Evolutionary conservation across 2,329 filamentous ascomycete species (phyloP), one percentile per base, ranked within the genome.

Genomic region (Cladosporium cucumerinum): DNA sequence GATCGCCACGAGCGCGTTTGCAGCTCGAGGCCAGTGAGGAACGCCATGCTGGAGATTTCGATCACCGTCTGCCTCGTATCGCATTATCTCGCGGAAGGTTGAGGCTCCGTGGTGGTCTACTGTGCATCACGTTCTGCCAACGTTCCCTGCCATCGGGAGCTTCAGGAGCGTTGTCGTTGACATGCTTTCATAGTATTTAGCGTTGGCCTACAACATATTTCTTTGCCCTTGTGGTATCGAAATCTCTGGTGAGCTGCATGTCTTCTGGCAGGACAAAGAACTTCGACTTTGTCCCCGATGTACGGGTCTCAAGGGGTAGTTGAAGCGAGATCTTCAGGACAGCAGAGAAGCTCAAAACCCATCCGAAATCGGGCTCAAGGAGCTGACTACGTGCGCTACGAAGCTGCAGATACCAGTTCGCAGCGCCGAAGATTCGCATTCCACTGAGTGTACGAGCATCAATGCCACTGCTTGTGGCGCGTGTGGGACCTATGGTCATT

Each of bases 41-140:
- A 79, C 2, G 75, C 76, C 74, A 80, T 79, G 57, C 74, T 76
- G 1, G 74, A 72, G 28, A 79, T 67, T 67, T 80, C 78, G 46
- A 80, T 69, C 10, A 77, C 65, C 0, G 77, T 77, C 28, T 74
- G 16, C 6, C 36, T n/a, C 18, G 18, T 43, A n/a, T 10, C 21
- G 36, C 36, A n/a, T 43, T 18, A 43, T n/a, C 36, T 43, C 36
- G 6, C 36, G 36, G 18, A 43, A 43, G 36, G 36, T 18, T n/a
- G 36, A 2, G 18, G 6, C 36, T n/a, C 7, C 36, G 18, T n/a
- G 16, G 7, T 43, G 6, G 18, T 43, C 36, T 43, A 7, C 5
- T n/a, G 5, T 5, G 7, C 16, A 18, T 10, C 18, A 43, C 18
- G 36, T 10, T 43, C 18, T 43, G 7, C 18, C 6, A 3, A 43